Evolutionary conservation across 768 basidiomycete species (phyloP), one percentile per base, ranked within the genome.

Genomic region (Phanerodontia chrysosporium): DNA sequence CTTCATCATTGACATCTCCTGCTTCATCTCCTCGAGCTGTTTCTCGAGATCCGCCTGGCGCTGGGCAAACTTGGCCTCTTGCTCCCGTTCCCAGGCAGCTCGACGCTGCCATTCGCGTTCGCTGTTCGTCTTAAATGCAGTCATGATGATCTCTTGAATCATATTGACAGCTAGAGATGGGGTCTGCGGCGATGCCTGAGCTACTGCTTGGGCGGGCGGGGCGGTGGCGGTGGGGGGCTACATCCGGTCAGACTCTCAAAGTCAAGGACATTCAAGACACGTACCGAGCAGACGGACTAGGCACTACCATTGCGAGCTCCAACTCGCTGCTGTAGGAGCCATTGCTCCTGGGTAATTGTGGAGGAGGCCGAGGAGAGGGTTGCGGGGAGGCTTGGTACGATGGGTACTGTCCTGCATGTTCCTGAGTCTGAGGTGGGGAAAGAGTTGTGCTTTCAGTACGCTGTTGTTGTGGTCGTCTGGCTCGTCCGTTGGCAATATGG

Each of bases 11-110:
- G 74, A 65, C 57, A 86, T 74, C 65, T 86, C 81, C 62, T 79
- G 76, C 25, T 77, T 81, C 77, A 86, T 77, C 59, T 79, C 80
- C 2, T 75, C 62, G 62, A 89, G 75, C 49, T 78, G 78, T 22
- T 76, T 73, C 65, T 88, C 84, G 75, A 82, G 80, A 66, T 86
- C 83, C 27, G 79, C 80, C 59, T 87, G 81, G 48, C 76, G 71
- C 62, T 83, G 80, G 14, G 71, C 64, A 52, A 76, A 78, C 64
- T 78, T 86, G 10, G 78, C 78, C 72, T 89, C 89, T 61, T 87
- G 84, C 58, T 86, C 84, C 62, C 80, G 76, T 65, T 91, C 89
- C 88, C 89, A 90, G 36, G 75, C 80, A 8, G 78, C 56, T 49
- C 87, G 76, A 21, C 89, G 78, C 62, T 75, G 80, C 39, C 76